phyloP scores from a whole-genome alignment of 164 flowering plant genomes.

The Stephania yunnanensis region DNA sequence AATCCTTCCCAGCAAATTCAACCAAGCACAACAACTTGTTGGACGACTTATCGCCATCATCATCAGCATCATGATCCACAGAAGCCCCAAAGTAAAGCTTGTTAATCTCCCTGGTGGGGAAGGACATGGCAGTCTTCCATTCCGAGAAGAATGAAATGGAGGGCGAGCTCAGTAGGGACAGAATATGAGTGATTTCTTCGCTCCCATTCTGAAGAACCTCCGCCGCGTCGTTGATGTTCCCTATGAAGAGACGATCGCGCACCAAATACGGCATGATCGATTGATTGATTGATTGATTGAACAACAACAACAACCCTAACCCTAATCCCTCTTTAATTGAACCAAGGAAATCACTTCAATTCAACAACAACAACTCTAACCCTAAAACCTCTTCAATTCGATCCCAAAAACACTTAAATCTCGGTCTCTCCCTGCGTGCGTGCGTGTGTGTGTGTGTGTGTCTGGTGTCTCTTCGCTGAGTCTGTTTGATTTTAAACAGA shows the following conservation, averaged over 20 bases:
- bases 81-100: slow-evolving; percentile 46
- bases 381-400: not conserved
- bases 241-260: slow-evolving; percentile 72
- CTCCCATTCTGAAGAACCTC: slow-evolving; percentile 57
- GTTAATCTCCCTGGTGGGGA: slow-evolving; percentile 61
- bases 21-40: slow-evolving; percentile 53
- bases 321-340: not conserved
- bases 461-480: not conserved
- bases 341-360: not conserved
- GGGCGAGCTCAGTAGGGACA: slow-evolving; percentile 77
- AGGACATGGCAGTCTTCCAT: slow-evolving; percentile 50
- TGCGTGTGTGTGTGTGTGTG: no score
- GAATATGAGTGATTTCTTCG: slow-evolving; percentile 54
- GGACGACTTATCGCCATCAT: slow-evolving; percentile 25
- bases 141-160: slow-evolving; percentile 86
- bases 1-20: slow-evolving; percentile 78
- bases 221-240: slow-evolving; percentile 69
- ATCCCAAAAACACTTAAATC: not conserved
- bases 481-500: not conserved
- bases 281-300: no score
- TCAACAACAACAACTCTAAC: not conserved
- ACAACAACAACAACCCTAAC: not conserved
- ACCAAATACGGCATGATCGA: slow-evolving; percentile 64
- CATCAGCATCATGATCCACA: slow-evolving; percentile 11
- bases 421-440: not conserved